Conservation (phyloP, 2,329 filamentous ascomycete species). For the Hyphodiscus sp. region DNA sequence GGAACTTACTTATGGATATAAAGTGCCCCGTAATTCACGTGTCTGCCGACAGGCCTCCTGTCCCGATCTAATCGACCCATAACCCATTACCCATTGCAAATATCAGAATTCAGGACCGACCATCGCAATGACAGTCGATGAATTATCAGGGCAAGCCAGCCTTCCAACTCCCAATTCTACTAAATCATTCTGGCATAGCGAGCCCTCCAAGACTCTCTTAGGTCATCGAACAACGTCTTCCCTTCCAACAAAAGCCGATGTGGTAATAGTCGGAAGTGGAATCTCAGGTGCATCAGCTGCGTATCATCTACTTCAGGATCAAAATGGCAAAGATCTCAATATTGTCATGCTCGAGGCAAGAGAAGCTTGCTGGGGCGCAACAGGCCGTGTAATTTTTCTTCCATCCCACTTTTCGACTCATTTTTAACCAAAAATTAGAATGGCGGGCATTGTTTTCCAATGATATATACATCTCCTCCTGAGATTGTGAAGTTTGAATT, state of each 20-base stretch:
- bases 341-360: constrained; percentile 71
- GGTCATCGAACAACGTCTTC: constrained; percentile 61
- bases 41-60: not conserved
- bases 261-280: constrained; percentile 68
- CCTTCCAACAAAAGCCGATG: constrained; percentile 57
- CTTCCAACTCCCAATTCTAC: constrained; percentile 57
- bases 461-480: constrained; percentile 54
- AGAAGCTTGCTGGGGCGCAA: constrained; percentile 78
- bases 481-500: constrained; percentile 67
- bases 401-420: not conserved
- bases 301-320: constrained; percentile 47
- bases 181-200: constrained; percentile 66
- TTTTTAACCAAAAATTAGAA: constrained; percentile 39
- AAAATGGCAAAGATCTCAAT: constrained; percentile 36
- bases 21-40: not conserved
- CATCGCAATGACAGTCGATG: not conserved
- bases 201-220: constrained; percentile 56
- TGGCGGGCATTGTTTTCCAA: constrained; percentile 69
- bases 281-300: constrained; percentile 71
- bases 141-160: constrained; percentile 14
- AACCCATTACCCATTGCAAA: not conserved
- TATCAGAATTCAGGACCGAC: not conserved
- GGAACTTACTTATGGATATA: too few species aligned
- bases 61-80: not conserved
- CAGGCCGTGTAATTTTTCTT: constrained; percentile 59